Evolutionary conservation across 108 stramenopile genomes (phyloP).

Genomic region (Pseudonitzschia multistriata): DNA sequence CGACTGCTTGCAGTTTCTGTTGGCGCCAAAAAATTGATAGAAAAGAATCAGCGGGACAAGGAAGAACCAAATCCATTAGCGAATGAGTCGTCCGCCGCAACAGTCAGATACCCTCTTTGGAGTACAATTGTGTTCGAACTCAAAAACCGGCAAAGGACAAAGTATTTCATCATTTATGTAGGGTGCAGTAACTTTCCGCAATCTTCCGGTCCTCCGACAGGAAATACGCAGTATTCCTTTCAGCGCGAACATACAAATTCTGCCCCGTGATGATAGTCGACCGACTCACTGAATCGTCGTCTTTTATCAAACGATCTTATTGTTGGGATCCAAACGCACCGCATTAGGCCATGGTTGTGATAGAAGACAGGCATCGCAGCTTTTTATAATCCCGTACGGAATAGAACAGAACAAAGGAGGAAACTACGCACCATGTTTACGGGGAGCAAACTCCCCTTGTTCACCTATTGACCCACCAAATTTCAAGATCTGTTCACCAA

Average conservation of each 20-base stretch:
- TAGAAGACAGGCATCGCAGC: background rate
- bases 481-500: too few species aligned
- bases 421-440: background rate
- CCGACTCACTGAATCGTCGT: background rate
- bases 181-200: slow-evolving; percentile 11
- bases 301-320: background rate
- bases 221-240: slow-evolving; percentile 12
- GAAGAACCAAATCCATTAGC: too few species aligned
- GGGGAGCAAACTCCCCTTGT: background rate
- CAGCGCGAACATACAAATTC: slow-evolving; percentile 12
- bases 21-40: too few species aligned
- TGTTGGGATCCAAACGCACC: slow-evolving; percentile 11
- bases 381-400: background rate
- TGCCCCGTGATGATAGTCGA: background rate
- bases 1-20: too few species aligned
- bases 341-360: background rate
- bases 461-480: too few species aligned
- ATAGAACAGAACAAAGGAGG: too few species aligned
- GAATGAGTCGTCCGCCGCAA: too few species aligned
- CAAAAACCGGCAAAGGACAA: background rate
- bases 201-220: slow-evolving; percentile 4
- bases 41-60: too few species aligned
- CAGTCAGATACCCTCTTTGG: too few species aligned
- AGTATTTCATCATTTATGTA: background rate
- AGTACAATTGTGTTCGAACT: too few species aligned